A percentile compares a stretch with the other conserved stretches of the same genome.
These are phyloP conservation scores for Fusarium torulosum DNA, from an alignment of 2,329 filamentous ascomycete species.

Conservation along the genomic window DNA sequence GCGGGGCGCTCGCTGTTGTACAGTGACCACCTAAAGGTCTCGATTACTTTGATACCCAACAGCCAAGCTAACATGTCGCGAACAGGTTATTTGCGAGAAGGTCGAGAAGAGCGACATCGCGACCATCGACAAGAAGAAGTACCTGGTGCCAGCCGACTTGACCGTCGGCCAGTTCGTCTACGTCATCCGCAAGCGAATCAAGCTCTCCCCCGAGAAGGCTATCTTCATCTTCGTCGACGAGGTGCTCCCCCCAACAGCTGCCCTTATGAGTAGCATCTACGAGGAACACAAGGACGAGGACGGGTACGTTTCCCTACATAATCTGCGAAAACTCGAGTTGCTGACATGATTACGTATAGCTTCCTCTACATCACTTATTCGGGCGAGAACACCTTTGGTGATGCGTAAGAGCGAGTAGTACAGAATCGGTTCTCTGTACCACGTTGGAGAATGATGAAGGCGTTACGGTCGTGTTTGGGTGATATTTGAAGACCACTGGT, in stretches of 20 bases:
- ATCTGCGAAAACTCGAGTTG: background rate
- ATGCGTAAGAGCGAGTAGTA: slow-evolving; percentile 43
- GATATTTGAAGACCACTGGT: slow-evolving; percentile 47
- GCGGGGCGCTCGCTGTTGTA: slow-evolving; percentile 20
- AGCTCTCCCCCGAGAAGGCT: slow-evolving; percentile 98
- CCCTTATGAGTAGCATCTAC: slow-evolving; percentile 99
- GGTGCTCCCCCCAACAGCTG: slow-evolving; percentile 94
- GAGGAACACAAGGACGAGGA: slow-evolving; percentile 96
- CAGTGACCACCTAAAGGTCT: slow-evolving; percentile 36
- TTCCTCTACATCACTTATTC: slow-evolving; percentile 99
- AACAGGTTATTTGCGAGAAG: slow-evolving; percentile 98
- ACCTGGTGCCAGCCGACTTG: slow-evolving; percentile 95
- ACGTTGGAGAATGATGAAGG: slow-evolving; percentile 50
- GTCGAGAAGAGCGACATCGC: slow-evolving; percentile 99
- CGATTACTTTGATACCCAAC: background rate
- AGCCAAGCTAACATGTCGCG: slow-evolving; percentile 83
- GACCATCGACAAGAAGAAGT: slow-evolving; percentile 99
- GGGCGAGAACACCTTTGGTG: slow-evolving; percentile 98
- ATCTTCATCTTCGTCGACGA: slow-evolving; percentile 99
- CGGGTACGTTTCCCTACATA: slow-evolving; percentile 61
- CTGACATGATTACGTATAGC: slow-evolving; percentile 59
- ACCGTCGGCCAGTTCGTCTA: slow-evolving; percentile 99
- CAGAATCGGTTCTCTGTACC: slow-evolving; percentile 37
- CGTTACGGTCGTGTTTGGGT: slow-evolving; percentile 53
- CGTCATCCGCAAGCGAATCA: slow-evolving; percentile 99